phyloP scores from a whole-genome alignment of 345 rosid genomes.

The Populus alba region DNA sequence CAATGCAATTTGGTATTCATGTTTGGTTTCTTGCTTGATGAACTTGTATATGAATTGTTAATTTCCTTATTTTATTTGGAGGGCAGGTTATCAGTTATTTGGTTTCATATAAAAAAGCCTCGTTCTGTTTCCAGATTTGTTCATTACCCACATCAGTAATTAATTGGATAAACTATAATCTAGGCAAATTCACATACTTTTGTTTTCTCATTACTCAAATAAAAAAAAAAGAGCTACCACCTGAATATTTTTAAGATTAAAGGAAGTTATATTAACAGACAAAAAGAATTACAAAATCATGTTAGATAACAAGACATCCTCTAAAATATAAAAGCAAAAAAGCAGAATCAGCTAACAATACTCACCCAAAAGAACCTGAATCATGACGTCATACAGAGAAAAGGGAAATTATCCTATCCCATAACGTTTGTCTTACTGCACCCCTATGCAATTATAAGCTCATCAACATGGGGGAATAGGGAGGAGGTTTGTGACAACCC shows the following conservation, averaged over 20 bases:
- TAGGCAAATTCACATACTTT: not conserved
- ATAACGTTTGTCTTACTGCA: not conserved
- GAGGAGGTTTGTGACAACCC: not conserved
- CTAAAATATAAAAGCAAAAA: not conserved
- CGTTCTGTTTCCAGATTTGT: not conserved
- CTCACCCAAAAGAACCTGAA: not conserved
- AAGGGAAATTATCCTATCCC: not conserved
- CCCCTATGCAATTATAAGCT: not conserved
- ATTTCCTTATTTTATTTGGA: not conserved
- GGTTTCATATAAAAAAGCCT: not conserved
- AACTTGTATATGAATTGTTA: not conserved
- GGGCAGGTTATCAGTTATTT: not conserved
- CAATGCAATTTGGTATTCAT: not conserved
- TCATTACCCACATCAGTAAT: not conserved
- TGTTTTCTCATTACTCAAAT: not conserved
- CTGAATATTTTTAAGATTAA: not conserved
- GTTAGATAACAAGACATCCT: not conserved
- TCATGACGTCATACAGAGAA: not conserved
- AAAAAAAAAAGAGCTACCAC: not conserved
- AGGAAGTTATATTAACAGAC: not conserved
- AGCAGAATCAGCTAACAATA: not conserved
- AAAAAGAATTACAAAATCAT: not conserved
- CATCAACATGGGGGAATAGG: not conserved
- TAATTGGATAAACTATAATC: not conserved
- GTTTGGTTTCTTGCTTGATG: not conserved